A percentile compares a stretch with the other conserved stretches of the same genome.
These are phyloP conservation scores for Entomortierella parvispora DNA, from an alignment of 192 early-diverging fungal species.

Conservation along the genomic window DNA sequence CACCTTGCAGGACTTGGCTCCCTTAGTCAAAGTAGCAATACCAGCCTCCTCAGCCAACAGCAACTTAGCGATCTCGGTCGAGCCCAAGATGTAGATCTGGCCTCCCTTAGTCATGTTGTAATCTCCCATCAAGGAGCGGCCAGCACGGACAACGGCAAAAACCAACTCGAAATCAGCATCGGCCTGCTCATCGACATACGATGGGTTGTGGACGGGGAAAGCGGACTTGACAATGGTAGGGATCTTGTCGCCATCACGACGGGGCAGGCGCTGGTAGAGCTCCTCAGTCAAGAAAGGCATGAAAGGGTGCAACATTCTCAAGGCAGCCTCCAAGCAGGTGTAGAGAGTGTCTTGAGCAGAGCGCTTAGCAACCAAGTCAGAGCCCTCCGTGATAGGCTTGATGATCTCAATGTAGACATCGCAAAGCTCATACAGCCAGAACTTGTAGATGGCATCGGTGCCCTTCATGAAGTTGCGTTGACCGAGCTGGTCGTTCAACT, in stretches of 20 bases:
- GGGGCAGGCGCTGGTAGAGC: conserved; percentile 94
- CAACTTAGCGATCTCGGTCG: conserved; percentile 54
- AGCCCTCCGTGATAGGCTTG: conserved; percentile 88
- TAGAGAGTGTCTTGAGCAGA: conserved; percentile 90
- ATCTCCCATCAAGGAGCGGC: conserved; percentile 80
- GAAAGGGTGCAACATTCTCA: conserved; percentile 96
- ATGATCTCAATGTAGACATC: conserved; percentile 91
- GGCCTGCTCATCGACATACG: conserved; percentile 70
- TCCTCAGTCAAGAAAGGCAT: conserved; percentile 99
- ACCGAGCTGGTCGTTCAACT: conserved; percentile 79
- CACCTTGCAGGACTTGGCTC: conserved; percentile 73
- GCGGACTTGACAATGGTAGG: conserved; percentile 75
- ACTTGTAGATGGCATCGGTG: conserved; percentile 86
- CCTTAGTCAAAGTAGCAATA: conserved; percentile 80
- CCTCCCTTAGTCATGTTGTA: conserved; percentile 81
- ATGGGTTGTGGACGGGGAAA: conserved; percentile 46
- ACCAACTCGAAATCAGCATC: conserved; percentile 85
- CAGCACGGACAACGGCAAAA: conserved; percentile 77
- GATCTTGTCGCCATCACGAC: conserved; percentile 74
- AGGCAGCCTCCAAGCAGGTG: conserved; percentile 91
- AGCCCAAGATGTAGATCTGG: conserved; percentile 53
- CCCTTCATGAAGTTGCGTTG: conserved; percentile 94
- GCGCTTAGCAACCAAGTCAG: conserved; percentile 63
- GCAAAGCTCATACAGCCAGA: conserved; percentile 98
- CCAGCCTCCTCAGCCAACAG: conserved; percentile 67